Conservation (phyloP, 352 stramenopile genomes). For the Pythium plurisporium region DNA sequence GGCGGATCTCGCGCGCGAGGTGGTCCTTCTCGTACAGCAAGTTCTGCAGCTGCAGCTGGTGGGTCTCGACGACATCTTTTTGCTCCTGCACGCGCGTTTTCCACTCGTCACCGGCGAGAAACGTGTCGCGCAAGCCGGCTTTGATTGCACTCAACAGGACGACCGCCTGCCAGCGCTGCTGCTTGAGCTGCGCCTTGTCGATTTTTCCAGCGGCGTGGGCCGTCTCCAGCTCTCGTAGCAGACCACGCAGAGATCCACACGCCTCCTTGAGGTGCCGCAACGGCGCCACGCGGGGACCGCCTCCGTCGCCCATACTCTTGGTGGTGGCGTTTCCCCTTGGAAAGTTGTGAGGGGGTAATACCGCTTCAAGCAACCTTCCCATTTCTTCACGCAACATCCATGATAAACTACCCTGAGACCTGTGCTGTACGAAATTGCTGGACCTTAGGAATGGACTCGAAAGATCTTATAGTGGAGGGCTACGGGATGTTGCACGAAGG, state of each 20-base stretch:
- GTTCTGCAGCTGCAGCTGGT: conserved; percentile 79
- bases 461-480: neutral
- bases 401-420: neutral
- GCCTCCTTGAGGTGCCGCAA: conserved; percentile 51
- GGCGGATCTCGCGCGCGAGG: conserved; percentile 67
- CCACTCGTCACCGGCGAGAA: conserved; percentile 58
- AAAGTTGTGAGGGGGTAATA: neutral
- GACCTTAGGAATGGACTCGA: neutral
- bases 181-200: conserved; percentile 42
- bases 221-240: conserved; percentile 26
- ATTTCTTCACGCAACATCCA: conserved; percentile 9
- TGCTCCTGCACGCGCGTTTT: conserved; percentile 64
- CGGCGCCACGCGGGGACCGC: conserved; percentile 19
- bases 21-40: conserved; percentile 83
- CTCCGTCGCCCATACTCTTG: neutral
- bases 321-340: neutral
- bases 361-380: neutral
- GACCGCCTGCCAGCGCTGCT: conserved; percentile 53
- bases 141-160: conserved; percentile 57
- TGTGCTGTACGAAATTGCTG: neutral
- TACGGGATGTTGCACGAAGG: conserved; percentile 15
- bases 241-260: conserved; percentile 38
- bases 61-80: conserved; percentile 66
- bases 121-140: conserved; percentile 53
- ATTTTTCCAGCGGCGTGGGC: conserved; percentile 9